Evolutionary conservation across 805 yeast genomes (phyloP).

Genomic region (Cyberlindnera mrakii): DNA sequence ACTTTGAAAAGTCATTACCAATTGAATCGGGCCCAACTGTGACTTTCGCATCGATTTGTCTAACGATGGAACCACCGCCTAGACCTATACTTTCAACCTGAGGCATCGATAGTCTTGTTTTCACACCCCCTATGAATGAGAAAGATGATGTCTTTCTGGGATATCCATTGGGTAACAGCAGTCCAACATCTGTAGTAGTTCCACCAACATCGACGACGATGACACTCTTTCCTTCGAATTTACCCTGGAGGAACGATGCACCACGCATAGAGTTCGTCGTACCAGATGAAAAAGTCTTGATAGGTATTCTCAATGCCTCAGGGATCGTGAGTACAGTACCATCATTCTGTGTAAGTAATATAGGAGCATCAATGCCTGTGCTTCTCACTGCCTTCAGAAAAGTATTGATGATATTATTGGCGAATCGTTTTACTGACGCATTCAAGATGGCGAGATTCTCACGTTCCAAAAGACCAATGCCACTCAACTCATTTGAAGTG

Average conservation of each 20-base stretch:
- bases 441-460: constrained; percentile 43
- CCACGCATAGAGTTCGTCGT: constrained; percentile 46
- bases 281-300: constrained; percentile 44
- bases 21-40: constrained; percentile 46
- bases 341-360: constrained; percentile 42
- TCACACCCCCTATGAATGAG: constrained; percentile 41
- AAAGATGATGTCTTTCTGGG: constrained; percentile 41
- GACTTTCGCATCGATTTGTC: constrained; percentile 21
- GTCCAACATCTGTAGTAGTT: constrained; percentile 44
- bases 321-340: constrained; percentile 40
- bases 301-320: constrained; percentile 37
- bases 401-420: constrained; percentile 33
- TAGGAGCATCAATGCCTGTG: constrained; percentile 33
- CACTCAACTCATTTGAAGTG: constrained; percentile 35
- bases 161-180: constrained; percentile 37
- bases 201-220: constrained; percentile 46
- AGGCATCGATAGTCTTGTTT: constrained; percentile 44
- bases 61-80: constrained; percentile 45
- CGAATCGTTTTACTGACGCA: constrained; percentile 38
- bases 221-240: constrained; percentile 20
- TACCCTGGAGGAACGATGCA: constrained; percentile 33
- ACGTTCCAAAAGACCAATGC: constrained; percentile 39
- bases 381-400: constrained; percentile 32
- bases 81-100: constrained; percentile 45
- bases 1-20: constrained; percentile 32